phyloP scores from a whole-genome alignment of 1,284 basidiomycete genomes.

The Porogramme epimiltina region DNA sequence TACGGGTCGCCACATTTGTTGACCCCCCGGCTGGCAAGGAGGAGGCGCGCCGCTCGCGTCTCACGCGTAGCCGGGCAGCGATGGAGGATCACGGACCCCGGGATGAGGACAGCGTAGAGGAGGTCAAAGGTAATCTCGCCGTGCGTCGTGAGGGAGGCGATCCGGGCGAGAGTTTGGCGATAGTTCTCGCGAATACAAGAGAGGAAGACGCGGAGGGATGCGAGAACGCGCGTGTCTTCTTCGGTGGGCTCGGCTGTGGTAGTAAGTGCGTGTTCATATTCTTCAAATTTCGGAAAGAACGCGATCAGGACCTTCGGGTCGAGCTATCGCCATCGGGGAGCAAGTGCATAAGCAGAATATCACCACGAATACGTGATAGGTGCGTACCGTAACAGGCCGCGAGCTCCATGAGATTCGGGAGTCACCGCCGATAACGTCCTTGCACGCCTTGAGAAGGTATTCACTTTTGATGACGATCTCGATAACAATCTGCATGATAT shows the following conservation, averaged over 20 bases:
- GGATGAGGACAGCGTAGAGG: constrained; percentile 37
- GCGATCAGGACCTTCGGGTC: constrained; percentile 55
- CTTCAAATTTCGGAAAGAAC: constrained; percentile 47
- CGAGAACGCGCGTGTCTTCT: constrained; percentile 42
- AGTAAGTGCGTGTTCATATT: constrained; percentile 42
- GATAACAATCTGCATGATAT: constrained; percentile 41
- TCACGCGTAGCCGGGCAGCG: constrained; percentile 33
- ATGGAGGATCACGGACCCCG: constrained; percentile 10
- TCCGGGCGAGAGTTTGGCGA: constrained; percentile 43
- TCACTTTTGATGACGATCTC: constrained; percentile 55
- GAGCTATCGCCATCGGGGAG: constrained; percentile 35
- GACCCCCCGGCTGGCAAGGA: constrained; percentile 35
- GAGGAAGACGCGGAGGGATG: constrained; percentile 37
- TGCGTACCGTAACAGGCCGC: constrained; percentile 49
- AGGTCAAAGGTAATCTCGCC: constrained; percentile 57
- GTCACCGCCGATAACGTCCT: constrained; percentile 52
- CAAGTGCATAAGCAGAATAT: background rate
- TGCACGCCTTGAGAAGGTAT: constrained; percentile 54
- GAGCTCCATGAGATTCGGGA: constrained; percentile 57
- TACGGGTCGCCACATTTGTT: constrained; percentile 27
- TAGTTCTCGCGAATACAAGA: constrained; percentile 52
- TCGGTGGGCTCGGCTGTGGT: constrained; percentile 35
- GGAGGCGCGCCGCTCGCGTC: constrained; percentile 46
- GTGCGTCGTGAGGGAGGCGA: constrained; percentile 47
- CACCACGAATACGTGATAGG: background rate